A percentile compares a stretch with the other conserved stretches of the same genome.
Evolutionary conservation across 1,284 basidiomycete species (phyloP).

Genomic region (Ustilago sp.): DNA sequence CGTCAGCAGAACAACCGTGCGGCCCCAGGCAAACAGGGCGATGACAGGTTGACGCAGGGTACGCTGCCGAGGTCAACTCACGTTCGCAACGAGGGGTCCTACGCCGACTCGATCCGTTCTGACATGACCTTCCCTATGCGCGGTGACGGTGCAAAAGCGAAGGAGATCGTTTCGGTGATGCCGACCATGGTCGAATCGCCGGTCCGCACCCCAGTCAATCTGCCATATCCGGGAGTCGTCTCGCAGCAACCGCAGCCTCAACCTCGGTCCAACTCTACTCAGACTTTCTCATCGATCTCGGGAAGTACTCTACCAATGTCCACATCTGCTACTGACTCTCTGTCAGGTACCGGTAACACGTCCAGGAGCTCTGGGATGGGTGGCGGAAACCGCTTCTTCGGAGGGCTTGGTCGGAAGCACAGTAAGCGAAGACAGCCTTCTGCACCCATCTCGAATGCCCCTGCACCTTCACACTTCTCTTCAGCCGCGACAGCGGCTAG

Average conservation of each 20-base stretch:
- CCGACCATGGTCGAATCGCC: constrained; percentile 52
- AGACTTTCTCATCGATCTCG: constrained; percentile 23
- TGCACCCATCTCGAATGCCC: constrained; percentile 3
- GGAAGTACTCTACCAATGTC: background rate
- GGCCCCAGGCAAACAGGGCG: constrained; percentile 3
- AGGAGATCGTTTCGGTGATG: constrained; percentile 53
- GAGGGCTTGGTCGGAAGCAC: constrained; percentile 38
- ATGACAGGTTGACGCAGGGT: constrained; percentile 23
- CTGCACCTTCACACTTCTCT: constrained; percentile 8
- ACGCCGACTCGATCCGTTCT: constrained; percentile 58
- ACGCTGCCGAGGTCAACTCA: constrained; percentile 35
- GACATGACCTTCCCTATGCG: constrained; percentile 65
- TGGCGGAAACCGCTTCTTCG: constrained; percentile 44
- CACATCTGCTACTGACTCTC: constrained; percentile 7
- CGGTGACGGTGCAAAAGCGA: constrained; percentile 62
- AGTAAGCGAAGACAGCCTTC: constrained; percentile 33
- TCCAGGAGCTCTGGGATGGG: constrained; percentile 15
- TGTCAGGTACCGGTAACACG: constrained; percentile 6
- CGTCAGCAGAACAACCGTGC: constrained; percentile 39
- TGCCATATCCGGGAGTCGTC: constrained; percentile 56
- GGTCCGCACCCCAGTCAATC: constrained; percentile 26
- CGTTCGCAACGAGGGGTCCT: constrained; percentile 46
- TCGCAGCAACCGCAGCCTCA: constrained; percentile 21
- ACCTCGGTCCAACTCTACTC: constrained; percentile 33
- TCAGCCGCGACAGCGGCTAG: constrained; percentile 24